A percentile compares a stretch with the other conserved stretches of the same genome.
Evolutionary conservation across 208 protist species (phyloP).

Genomic region (Trichomonas tenax): DNA sequence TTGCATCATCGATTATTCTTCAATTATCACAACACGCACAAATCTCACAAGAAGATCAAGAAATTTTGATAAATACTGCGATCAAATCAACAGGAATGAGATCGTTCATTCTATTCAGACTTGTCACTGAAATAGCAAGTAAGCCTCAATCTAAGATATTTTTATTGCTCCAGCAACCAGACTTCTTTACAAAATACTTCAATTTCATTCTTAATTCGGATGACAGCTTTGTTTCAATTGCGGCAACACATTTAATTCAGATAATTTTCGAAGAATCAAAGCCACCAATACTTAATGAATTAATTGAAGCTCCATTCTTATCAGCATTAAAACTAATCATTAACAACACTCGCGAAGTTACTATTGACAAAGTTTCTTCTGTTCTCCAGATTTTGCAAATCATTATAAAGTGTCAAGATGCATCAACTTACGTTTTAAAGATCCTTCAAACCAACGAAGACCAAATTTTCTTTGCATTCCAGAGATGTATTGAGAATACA

Average conservation of each 20-base stretch:
- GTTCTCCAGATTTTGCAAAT: not conserved
- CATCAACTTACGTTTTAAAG: not conserved
- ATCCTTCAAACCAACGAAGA: not conserved
- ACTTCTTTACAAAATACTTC: not conserved
- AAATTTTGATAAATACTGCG: not conserved
- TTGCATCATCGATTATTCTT: not conserved
- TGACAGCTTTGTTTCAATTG: not conserved
- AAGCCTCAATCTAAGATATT: not conserved
- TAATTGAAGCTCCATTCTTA: not conserved
- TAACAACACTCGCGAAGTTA: not conserved
- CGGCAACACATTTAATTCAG: not conserved
- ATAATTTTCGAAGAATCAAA: not conserved
- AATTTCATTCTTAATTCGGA: not conserved
- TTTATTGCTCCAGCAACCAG: not conserved
- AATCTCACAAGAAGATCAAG: not conserved
- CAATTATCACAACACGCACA: not conserved
- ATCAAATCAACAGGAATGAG: not conserved
- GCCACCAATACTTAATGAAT: not conserved
- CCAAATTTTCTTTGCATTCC: not conserved
- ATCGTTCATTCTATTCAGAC: not conserved
- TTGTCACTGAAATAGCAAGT: not conserved
- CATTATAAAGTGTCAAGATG: not conserved
- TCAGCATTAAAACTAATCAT: not conserved
- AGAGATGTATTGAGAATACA: not conserved
- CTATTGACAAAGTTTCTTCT: not conserved